These are phyloP conservation scores for Fusarium domesticum DNA, from an alignment of 2,329 filamentous ascomycete genomes.

Conservation along the genomic window DNA sequence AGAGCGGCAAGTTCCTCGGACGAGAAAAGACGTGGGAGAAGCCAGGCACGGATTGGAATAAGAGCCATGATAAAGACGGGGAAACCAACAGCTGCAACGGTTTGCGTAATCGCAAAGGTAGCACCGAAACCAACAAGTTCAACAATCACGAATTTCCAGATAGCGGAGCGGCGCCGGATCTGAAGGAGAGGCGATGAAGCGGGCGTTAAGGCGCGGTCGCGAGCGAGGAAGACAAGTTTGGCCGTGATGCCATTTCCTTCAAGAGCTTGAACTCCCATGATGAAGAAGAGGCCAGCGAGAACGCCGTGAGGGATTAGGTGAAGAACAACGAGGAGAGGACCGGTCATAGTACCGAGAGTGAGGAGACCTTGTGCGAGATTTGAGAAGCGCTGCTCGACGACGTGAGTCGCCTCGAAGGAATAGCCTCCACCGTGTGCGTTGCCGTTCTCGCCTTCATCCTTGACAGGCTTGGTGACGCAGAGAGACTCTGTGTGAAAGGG, in stretches of 20 bases:
- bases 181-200: conserved; percentile 56
- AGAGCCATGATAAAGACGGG: conserved; percentile 70
- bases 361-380: conserved; percentile 76
- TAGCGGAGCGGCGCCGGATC: conserved; percentile 59
- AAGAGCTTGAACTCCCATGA: conserved; percentile 79
- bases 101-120: conserved; percentile 81
- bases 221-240: conserved; percentile 67
- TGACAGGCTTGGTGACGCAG: conserved; percentile 61
- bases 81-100: conserved; percentile 78
- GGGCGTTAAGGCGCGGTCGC: conserved; percentile 62
- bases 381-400: conserved; percentile 76
- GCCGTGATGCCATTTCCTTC: conserved; percentile 73
- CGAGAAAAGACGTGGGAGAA: conserved; percentile 62
- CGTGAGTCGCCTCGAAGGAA: conserved; percentile 52
- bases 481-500: conserved; percentile 79
- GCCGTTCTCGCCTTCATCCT: conserved; percentile 52
- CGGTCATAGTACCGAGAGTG: conserved; percentile 75
- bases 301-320: conserved; percentile 78
- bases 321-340: conserved; percentile 68
- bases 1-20: conserved; percentile 58
- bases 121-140: conserved; percentile 70
- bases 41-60: conserved; percentile 61
- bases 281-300: conserved; percentile 77
- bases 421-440: conserved; percentile 54
- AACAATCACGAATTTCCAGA: conserved; percentile 69